These are phyloP conservation scores for Acacia crassicarpa DNA, from an alignment of 306 rosid species.

Conservation along the genomic window DNA sequence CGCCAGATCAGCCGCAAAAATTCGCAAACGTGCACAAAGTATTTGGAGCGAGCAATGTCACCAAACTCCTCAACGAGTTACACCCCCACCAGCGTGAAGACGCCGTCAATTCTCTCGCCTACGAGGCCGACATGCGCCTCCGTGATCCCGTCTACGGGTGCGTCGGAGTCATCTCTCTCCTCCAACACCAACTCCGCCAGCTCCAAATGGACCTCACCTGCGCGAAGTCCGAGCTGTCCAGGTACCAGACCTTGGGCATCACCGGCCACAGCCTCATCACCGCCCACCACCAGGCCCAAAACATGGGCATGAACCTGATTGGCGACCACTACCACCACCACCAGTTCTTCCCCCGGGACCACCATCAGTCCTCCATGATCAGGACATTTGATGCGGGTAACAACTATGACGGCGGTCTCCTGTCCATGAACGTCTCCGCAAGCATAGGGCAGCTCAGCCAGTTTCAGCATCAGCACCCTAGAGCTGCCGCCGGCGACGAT, in stretches of 20 bases:
- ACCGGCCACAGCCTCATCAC: conserved; percentile 47
- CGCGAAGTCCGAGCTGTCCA: conserved; percentile 88
- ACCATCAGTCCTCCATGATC: conserved; percentile 40
- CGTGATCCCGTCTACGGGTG: conserved; percentile 97
- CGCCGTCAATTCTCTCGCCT: conserved; percentile 94
- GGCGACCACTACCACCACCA: conserved; percentile 60
- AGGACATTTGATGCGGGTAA: conserved; percentile 42
- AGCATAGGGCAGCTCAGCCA: conserved; percentile 73
- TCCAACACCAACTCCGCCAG: conserved; percentile 94
- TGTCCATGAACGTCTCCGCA: conserved; percentile 81
- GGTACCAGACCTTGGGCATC: conserved; percentile 50
- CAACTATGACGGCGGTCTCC: conserved; percentile 67
- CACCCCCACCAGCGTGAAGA: conserved; percentile 96
- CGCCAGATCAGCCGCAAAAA: conserved; percentile 96
- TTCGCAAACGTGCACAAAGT: conserved; percentile 92
- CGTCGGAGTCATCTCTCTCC: conserved; percentile 89
- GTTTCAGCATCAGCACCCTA: conserved; percentile 81
- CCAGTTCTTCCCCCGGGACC: conserved; percentile 69
- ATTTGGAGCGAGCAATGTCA: conserved; percentile 93
- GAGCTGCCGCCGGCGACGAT: conserved; percentile 66
- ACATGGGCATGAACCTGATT: conserved; percentile 34
- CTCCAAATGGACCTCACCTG: conserved; percentile 90
- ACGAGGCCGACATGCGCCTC: conserved; percentile 94
- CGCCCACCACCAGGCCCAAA: conserved; percentile 34
- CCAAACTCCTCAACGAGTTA: conserved; percentile 84